Conservation (phyloP, 805 yeast genomes). For the Hagleromyces aurorensis region DNA sequence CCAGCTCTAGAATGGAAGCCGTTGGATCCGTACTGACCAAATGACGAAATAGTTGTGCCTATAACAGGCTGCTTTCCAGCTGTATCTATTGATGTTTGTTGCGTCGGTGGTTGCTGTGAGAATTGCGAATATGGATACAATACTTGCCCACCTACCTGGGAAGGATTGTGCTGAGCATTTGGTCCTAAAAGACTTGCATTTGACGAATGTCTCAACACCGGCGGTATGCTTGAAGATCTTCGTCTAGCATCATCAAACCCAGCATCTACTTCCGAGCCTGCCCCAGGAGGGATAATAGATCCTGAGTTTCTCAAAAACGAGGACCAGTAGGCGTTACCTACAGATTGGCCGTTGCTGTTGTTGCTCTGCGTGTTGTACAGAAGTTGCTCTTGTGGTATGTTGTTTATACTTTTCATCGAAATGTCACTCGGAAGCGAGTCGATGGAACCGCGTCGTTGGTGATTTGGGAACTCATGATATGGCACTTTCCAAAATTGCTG, state of each 20-base stretch:
- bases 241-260: slow-evolving; percentile 16
- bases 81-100: slow-evolving; percentile 7
- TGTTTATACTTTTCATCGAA: slow-evolving; percentile 18
- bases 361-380: slow-evolving; percentile 12
- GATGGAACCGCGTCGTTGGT: slow-evolving; percentile 26
- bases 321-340: slow-evolving; percentile 17
- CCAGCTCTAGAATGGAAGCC: slow-evolving; percentile 27
- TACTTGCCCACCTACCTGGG: slow-evolving; percentile 4
- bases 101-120: slow-evolving; percentile 14
- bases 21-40: slow-evolving; percentile 20
- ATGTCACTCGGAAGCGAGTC: slow-evolving; percentile 27
- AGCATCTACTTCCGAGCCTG: slow-evolving; percentile 7
- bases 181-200: slow-evolving; percentile 13
- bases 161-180: slow-evolving; percentile 4
- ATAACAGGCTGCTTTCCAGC: slow-evolving; percentile 5
- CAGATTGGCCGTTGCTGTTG: slow-evolving; percentile 1
- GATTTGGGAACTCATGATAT: slow-evolving; percentile 26
- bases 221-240: slow-evolving; percentile 25
- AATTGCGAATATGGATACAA: slow-evolving; percentile 24
- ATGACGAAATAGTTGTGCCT: slow-evolving; percentile 13
- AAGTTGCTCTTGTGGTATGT: slow-evolving; percentile 15
- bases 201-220: slow-evolving; percentile 19
- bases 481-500: slow-evolving; percentile 34
- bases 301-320: slow-evolving; percentile 14
- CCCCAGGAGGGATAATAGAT: slow-evolving; percentile 4